Evolutionary conservation across 2,329 filamentous ascomycete genomes (phyloP), one percentile per base, ranked within the genome.

Genomic region (Tetracladium maxilliforme): DNA sequence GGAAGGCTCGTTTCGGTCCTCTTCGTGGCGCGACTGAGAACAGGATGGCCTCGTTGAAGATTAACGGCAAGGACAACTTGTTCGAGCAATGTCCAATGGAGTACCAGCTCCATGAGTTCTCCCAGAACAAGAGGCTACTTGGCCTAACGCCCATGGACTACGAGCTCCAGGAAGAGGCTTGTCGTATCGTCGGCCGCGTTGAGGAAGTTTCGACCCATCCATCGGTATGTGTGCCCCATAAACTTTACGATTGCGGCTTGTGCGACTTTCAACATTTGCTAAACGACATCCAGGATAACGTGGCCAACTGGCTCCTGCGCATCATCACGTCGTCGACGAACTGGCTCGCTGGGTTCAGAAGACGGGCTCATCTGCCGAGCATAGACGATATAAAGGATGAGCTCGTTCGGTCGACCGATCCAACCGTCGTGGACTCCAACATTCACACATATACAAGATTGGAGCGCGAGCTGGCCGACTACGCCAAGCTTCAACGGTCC

Each of bases 91-190:
- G 66, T 31, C 59, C 62, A 3, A 52, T 70, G 38, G 66, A 71
- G 40, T 41, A 41, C n/a, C 56, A 64, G 26, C 51, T 71, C 13
- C 57, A 58, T 5, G 56, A 64, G 22, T 70, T 61, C 36, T 64
- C 68, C 26, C 54, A 51, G 32, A 53, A 54, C 7, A 61, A 57
- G 40, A 46, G 49, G 24, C 37, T 68, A 28, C 43, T 74, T 7
- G 69, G 68, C n/a, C 38, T 74, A 36, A 70, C 64, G 1, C 55
- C 66, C 10, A 64, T 64, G 49, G 66, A 73, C 27, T 47, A 60
- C 5, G 69, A 74, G 43, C 54, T 75, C 10, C 68, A 73, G 39
- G 49, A 55, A 6, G 64, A 72, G 42, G 66, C 67, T 10, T 68
- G 66, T 36, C 58, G 54, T 13, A 64, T 73, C 23, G 49, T 75